phyloP scores from a whole-genome alignment of 2,329 filamentous ascomycete species.

The Ascochyta koolunga region DNA sequence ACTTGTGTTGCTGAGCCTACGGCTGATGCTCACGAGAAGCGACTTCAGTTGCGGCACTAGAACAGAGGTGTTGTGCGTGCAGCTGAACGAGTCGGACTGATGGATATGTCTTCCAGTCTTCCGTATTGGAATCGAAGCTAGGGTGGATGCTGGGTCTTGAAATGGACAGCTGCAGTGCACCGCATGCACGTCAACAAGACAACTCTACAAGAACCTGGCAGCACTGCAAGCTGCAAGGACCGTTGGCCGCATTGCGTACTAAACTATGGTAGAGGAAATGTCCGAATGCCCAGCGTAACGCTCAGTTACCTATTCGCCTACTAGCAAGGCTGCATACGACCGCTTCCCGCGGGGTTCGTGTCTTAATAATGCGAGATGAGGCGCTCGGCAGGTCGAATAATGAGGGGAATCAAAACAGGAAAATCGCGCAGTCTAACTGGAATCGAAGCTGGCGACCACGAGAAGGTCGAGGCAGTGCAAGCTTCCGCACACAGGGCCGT shows the following conservation, averaged over 20 bases:
- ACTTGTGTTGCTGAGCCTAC: neutral
- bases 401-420: constrained; percentile 15
- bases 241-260: constrained; percentile 1
- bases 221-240: neutral
- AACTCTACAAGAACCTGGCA: neutral
- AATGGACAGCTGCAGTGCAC: neutral
- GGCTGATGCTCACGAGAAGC: neutral
- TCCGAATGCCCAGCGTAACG: neutral
- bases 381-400: constrained; percentile 14
- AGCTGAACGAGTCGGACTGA: constrained; percentile 1
- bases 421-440: constrained; percentile 21
- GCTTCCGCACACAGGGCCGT: constrained; percentile 17
- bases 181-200: neutral
- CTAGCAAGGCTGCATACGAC: constrained; percentile 10
- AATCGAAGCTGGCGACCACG: constrained; percentile 16
- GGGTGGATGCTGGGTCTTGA: constrained; percentile 4
- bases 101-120: neutral
- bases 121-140: constrained; percentile 5
- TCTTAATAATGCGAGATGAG: constrained; percentile 11
- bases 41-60: constrained; percentile 6
- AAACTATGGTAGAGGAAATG: neutral
- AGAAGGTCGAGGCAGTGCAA: constrained; percentile 19
- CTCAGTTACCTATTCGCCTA: neutral
- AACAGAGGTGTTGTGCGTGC: constrained; percentile 1
- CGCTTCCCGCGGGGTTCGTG: constrained; percentile 12